Evolutionary conservation across 306 rosid species (phyloP), one percentile per base, ranked within the genome.

Genomic region (Dicorynia guianensis): DNA sequence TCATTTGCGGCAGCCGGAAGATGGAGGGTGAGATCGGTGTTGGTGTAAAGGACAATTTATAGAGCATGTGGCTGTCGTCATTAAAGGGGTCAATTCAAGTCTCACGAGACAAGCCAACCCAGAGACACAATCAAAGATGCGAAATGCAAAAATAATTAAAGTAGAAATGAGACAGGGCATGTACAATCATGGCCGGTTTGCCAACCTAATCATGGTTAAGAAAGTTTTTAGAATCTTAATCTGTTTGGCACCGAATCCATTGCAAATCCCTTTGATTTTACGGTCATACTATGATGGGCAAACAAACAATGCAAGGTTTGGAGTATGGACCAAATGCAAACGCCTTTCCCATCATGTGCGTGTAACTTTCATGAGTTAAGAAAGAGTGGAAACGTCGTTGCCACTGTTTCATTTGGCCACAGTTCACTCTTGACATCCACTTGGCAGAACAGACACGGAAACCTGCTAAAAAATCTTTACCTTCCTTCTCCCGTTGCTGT

Each of bases 341-440:
- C 58, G 63, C 43, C 19, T 33, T 19, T 15, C 10, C 12, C 34
- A n/a, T 49, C 39, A 48, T 48, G 8, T 44, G 69, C 38, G 39
- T 68, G 75, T 72, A 49, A 5, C 71, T 81, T 78, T 80, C 67
- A 52, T 25, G 38, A 42, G 46, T 56, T 17, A 19, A 69, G 69
- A 43, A 7, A 7, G 59, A 30, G 83, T 88, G 86, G 88, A 68
- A 30, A 67, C 20, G 83, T 78, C 65, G 87, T 69, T 86, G 91
- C 86, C 79, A 3, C 53, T 36, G 30, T 61, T 79, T 75, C 14
- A 81, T 88, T 90, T 76, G 89, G 67, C 70, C 54, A 5, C 42
- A 25, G 7, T 50, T 63, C 56, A 14, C 88, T 71, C 84, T 82
- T 83, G 85, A 84, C 83, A 79, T 86, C 83, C 54, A 82, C 46